Base-by-base conservation (phyloP, 1,139 yeast species). In the Diutina neorugosa region DNA sequence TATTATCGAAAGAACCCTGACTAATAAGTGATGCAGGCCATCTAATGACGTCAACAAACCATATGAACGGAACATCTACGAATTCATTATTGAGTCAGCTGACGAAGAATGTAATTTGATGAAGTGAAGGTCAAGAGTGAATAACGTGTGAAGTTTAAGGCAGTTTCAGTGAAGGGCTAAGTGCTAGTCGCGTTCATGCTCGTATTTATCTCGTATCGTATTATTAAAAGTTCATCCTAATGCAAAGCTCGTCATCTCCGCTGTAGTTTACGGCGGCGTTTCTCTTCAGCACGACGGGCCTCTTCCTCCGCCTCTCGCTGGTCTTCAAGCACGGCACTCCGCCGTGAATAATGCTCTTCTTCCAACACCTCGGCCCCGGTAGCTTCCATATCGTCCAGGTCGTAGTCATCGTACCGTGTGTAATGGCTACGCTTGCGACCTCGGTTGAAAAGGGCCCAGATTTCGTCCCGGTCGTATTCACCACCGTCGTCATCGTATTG, bases 301-400 rank as follows among this genome's bases (percentile, higher is more conserved):
- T 86, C 82, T 64, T 79, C 79, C 54, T 70, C 78, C 61, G 76
- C 75, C 62, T 86, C 95, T 53, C 71, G 68, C 54, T 73, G 71
- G 60, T 87, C 96, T 62, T 87, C 96, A 50, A 73, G 58, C 59
- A 77, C 76, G 0, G 90, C 96, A 27, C 61, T 64, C 14, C 69
- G 71, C 52, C 82, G 73, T 4, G 96, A 84, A 48, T 78, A 66
- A 58, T 70, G 77, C 65, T 91, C 98, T 63, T 91, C 98, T 53
- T 80, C 87, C 48, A 89, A 69, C 44, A 91, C 81, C 59, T 91
- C 96, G 31, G 83, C 83, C 20, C 96, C 97, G 1, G 94, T 85
- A 7, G 96, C 96, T 63, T 91, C 97, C 97, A 91, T 91, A 62
- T 87, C 95, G 56, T 84, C 88, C 7, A 62, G 58, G 41, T 77